phyloP scores from a whole-genome alignment of 2,329 filamentous ascomycete genomes.

The Ambrosiella beaveri region DNA sequence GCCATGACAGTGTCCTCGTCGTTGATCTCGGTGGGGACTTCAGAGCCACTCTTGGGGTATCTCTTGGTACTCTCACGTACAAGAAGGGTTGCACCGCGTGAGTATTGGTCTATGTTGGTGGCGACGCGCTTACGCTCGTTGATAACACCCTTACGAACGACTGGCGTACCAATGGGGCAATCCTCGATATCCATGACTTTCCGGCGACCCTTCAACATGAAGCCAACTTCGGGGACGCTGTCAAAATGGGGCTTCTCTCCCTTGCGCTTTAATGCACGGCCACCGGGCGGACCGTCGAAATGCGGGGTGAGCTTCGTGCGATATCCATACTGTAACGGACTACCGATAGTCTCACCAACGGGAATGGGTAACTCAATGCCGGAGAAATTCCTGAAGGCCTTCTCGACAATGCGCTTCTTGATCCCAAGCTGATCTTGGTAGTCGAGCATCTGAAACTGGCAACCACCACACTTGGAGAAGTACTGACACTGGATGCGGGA shows the following conservation, averaged over 20 bases:
- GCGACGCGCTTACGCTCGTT: constrained; percentile 62
- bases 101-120: constrained; percentile 52
- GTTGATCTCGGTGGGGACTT: constrained; percentile 16
- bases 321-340: constrained; percentile 81
- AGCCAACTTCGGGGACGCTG: constrained; percentile 65
- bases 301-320: constrained; percentile 94
- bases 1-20: constrained; percentile 27
- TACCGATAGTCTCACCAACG: constrained; percentile 72
- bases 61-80: constrained; percentile 71
- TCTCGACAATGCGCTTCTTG: constrained; percentile 75
- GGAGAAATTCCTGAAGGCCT: constrained; percentile 84
- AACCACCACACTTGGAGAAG: constrained; percentile 75
- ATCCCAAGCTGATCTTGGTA: constrained; percentile 72
- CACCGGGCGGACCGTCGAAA: constrained; percentile 60
- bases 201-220: constrained; percentile 69
- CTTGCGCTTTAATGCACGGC: constrained; percentile 30
- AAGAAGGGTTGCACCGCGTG: constrained; percentile 70
- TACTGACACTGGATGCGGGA: constrained; percentile 65
- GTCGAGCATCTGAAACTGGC: constrained; percentile 93
- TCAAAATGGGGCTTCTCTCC: constrained; percentile 32
- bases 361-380: constrained; percentile 52
- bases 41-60: constrained; percentile 30
- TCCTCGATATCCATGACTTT: constrained; percentile 88
- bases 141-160: constrained; percentile 62
- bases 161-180: constrained; percentile 83